Base-by-base conservation (phyloP, 345 rosid species). In the Laguncularia racemosa region DNA sequence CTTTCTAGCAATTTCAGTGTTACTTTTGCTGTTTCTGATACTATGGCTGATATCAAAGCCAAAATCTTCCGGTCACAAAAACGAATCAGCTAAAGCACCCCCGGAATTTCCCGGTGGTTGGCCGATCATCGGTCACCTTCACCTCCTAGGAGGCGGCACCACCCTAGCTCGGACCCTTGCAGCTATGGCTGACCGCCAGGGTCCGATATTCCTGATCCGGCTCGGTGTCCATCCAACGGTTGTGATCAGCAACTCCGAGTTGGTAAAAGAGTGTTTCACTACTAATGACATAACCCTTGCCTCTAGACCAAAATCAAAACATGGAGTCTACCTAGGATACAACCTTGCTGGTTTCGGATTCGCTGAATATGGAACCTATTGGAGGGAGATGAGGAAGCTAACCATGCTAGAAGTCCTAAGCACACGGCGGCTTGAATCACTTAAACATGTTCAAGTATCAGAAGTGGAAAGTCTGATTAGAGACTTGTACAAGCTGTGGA, bases 101-200 rank as follows among this genome's bases (percentile, higher is more conserved):
- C 91, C 86, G 13, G 79, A 82, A 53, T 81, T 88, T 12, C 12
- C 57, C 0, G 82, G 91, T 18, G 76, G 82, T 23, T 78, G 71
- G 77, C 91, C 95, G 13, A 15, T 87, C 48, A 52, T 87, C 38
- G 95, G 89, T 17, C 95, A 84, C 68, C 72, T 87, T 51, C 86
- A 64, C 58, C 79, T 77, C 50, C 80, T 86, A 3, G 56, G 54
- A 0, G 71, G 62, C 59, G 28, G 63, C 23, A 66, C 53, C 20
- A 84, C 81, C 9, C 43, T 72, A 26, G 73, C 67, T 43, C 75
- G 62, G 58, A 71, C 66, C 59, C 78, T 85, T 8, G 92, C 66
- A 16, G 66, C 73, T 60, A 55, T 80, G 20, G 76, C 86, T 2
- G 84, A 85, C 55, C 45, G 50, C 49, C 48, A 55, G 20, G 91